phyloP scores from a whole-genome alignment of 208 protist genomes.

The Wallacemonas rigidus region DNA sequence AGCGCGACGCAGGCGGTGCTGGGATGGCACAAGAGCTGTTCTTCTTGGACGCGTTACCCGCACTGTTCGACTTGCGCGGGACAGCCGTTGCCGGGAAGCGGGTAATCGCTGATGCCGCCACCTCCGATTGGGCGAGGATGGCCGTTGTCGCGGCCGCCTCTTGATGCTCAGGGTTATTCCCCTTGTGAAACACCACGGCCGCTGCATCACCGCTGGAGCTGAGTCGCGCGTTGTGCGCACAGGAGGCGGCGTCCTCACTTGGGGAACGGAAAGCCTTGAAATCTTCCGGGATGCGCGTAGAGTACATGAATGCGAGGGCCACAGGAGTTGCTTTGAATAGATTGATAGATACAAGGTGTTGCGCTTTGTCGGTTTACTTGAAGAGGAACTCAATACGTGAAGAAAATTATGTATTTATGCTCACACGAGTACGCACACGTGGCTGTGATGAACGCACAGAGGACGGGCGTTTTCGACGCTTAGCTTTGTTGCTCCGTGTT shows the following conservation, averaged over 20 bases:
- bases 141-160: neutral
- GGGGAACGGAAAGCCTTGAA: constrained; percentile 15
- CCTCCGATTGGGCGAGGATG: neutral
- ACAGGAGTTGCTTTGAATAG: no score
- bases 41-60: neutral
- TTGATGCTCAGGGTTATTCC: no score
- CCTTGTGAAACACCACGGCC: neutral
- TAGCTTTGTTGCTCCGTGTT: no score
- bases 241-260: neutral
- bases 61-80: constrained; percentile 7
- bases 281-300: constrained; percentile 1
- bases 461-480: no score
- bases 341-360: no score
- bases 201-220: neutral
- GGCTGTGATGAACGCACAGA: no score
- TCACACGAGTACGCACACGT: no score
- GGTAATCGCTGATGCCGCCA: neutral
- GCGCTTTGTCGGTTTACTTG: no score
- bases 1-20: neutral
- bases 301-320: neutral
- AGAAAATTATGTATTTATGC: no score
- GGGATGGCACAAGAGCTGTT: neutral
- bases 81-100: neutral
- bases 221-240: neutral
- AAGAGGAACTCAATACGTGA: no score